Evolutionary conservation across 1,284 basidiomycete species (phyloP), one percentile per base, ranked within the genome.

Genomic region (Ceratobasidium sp.): DNA sequence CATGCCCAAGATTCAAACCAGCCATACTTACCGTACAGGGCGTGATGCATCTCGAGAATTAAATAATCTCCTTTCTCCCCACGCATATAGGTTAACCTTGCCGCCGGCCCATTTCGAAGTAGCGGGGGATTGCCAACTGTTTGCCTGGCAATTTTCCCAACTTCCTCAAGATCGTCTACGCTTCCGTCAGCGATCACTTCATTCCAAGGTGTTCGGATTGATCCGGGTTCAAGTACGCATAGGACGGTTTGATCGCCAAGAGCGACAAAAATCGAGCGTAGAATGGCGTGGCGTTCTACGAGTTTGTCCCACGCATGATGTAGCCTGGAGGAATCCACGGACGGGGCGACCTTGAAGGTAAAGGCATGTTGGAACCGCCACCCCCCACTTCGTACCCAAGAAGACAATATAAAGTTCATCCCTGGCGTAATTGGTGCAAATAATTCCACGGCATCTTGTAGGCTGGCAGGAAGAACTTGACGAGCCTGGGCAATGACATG

Each of bases 11-110:
- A n/a, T 36, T 19, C 13, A 27, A n/a, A 9, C n/a, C 46, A 21
- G 30, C 8, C 14, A 29, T 46, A 49, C 44, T 44, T 19, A 67
- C 64, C 82, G 71, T 83, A 84, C 73, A 83, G 82, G 74, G 82
- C 81, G 72, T 83, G 82, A 69, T 83, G 80, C 58, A 84, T 75
- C 60, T 81, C 78, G 29, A 84, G 67, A 23, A 82, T 69, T n/a
- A 83, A 73, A 68, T 78, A 81, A 23, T 71, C 73, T 19, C 71
- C 70, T 39, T 72, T 68, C 19, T 68, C 71, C 2, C 77, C 78
- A 23, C 70, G 73, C 27, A 79, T 64, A 14, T 82, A 73, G 13
- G 77, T 69, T 7, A 77, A 79, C 33, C 76, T 76, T 3, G 79
- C 74, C 57, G 79, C 78, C 14, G 80, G 77, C 7, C 70, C 69